Percentiles rank a stretch among this genome's conserved stretches.
Evolutionary conservation across 2,329 filamentous ascomycete species (phyloP).

Genomic region (Metarhizium sp.): DNA sequence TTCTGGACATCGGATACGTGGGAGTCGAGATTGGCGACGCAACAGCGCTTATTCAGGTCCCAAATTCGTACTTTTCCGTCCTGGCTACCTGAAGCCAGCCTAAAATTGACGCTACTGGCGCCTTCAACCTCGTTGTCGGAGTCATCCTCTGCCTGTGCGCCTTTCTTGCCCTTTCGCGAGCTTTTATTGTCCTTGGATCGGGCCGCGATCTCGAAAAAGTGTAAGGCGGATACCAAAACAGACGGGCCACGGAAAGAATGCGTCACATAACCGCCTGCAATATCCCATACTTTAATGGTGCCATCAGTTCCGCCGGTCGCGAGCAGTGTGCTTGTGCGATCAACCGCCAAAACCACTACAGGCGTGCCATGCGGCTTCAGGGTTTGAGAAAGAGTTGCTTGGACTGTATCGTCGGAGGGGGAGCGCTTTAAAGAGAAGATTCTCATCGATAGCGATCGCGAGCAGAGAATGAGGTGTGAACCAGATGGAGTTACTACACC

Average conservation of each 20-base stretch:
- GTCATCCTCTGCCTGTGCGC: constrained; percentile 17
- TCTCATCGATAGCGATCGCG: constrained; percentile 90
- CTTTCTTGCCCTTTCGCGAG: constrained; percentile 26
- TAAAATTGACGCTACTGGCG: constrained; percentile 48
- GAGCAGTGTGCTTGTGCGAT: constrained; percentile 78
- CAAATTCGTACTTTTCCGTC: constrained; percentile 88
- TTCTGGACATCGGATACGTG: constrained; percentile 93
- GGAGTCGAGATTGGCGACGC: constrained; percentile 71
- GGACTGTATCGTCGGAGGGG: constrained; percentile 46
- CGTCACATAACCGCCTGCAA: constrained; percentile 79
- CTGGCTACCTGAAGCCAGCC: constrained; percentile 84
- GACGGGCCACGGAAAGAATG: constrained; percentile 93
- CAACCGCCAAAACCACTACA: constrained; percentile 76
- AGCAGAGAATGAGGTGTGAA: constrained; percentile 83
- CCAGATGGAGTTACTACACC: constrained; percentile 71
- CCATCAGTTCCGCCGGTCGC: constrained; percentile 92
- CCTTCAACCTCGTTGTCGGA: constrained; percentile 32
- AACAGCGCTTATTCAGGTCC: constrained; percentile 78
- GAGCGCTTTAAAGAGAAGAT: constrained; percentile 67
- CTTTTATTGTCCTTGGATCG: constrained; percentile 20
- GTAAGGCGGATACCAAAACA: constrained; percentile 80
- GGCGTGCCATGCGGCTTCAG: constrained; percentile 87
- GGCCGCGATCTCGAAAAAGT: constrained; percentile 73
- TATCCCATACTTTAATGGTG: constrained; percentile 94
- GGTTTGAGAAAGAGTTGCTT: constrained; percentile 62